Base-by-base conservation (phyloP, 495 filamentous ascomycete species). In the Penicillium turbatum region DNA sequence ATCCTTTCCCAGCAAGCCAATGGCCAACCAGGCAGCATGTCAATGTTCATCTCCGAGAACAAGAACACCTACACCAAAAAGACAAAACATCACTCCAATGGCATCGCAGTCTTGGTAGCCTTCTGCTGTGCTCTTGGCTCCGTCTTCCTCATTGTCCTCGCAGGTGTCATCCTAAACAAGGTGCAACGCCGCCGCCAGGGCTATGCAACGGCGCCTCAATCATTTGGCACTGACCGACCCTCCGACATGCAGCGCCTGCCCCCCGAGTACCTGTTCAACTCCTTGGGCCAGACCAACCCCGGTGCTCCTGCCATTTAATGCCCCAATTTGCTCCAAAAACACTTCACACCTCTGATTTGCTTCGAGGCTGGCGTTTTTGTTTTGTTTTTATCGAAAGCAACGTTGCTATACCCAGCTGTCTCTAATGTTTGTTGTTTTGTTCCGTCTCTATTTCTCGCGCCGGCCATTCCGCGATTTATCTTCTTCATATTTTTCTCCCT, bases 21-120 rank as follows among this genome's bases (percentile, higher is more conserved):
- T 59, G 81, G 82, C 44, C 67, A 72, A 13, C 74, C 84, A 3
- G 90, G 92, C 40, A 87, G 82, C 53, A 80, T 99, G 57, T 82
- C 87, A 9, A 82, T 79, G 53, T 66, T 96, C 45, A 91, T 97
- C 63, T 86, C 89, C 11, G 77, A 90, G 69, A 83, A 86, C 19
- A 65, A 83, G 47, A 84, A 86, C 59, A 83, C 82, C 53, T 92
- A 91, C 67, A 67, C 64, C 34, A 65, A 55, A 30, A 56, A 61
- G 59, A 66, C 70, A 56, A 67, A 74, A 54, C 77, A 82, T 64
- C 80, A 93, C 55, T 87, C 90, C 9, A 78, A 88, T 53, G 95
- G 89, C 32, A 92, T 95, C 56, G 80, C 97, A 29, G 88, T 97
- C 13, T 79, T 99, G 29, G 92, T 99, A 41, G 86, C 84, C n/a